Conservation (phyloP, 305 asterid genomes). For the Salvia sclarea region DNA sequence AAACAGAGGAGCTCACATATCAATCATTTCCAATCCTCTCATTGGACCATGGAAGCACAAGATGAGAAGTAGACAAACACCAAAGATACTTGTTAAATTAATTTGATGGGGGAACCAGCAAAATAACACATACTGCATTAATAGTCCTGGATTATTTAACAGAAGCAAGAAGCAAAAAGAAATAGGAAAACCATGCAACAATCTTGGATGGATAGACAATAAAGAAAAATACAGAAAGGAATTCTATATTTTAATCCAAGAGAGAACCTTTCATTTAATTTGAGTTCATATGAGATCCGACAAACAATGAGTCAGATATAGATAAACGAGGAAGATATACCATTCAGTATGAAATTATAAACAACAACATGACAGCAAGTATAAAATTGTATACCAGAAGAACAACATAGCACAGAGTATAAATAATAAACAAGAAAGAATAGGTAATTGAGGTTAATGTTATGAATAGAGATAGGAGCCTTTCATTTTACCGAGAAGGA, state of each 20-base stretch:
- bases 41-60: background rate
- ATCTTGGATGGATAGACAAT: background rate
- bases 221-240: background rate
- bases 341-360: background rate
- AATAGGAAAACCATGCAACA: background rate
- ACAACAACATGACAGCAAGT: background rate
- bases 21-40: background rate
- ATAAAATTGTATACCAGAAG: background rate
- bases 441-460: background rate
- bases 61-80: background rate
- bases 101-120: slow-evolving; percentile 3
- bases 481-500: background rate
- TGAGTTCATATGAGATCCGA: background rate
- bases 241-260: background rate
- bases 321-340: background rate
- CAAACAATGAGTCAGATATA: background rate
- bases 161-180: background rate
- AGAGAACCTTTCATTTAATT: background rate
- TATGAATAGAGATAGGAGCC: background rate
- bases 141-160: background rate
- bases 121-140: background rate
- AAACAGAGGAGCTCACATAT: background rate
- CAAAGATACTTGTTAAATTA: background rate
- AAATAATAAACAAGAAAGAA: slow-evolving; percentile 7
- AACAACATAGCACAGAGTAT: background rate